Evolutionary conservation across 176 grass and related monocot species (phyloP).

Genomic region (sorghum (Sorghum bicolor)): Sorghum_bicolor_NCBIv3 NC_012879.2:3952501-3953000

Average conservation of each 20-base stretch:
- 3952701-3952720: not conserved
- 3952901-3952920: not conserved
- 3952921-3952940: not conserved
- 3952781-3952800: not conserved
- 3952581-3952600: not conserved
- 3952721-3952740: not conserved
- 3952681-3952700: not conserved
- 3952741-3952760: not conserved
- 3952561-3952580: not conserved
- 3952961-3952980: not conserved
- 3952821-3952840: not conserved
- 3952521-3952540: not conserved
- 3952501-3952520: not conserved
- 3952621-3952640: not conserved
- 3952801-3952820: not conserved
- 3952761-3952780: not conserved
- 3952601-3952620: not conserved
- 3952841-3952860: not conserved
- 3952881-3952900: constrained; percentile 9
- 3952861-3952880: not conserved
- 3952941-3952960: not conserved
- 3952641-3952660: not conserved
- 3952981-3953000: not conserved
- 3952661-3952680: not conserved
- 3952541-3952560: not conserved